Evolutionary conservation across 2,329 filamentous ascomycete species (phyloP), one percentile per base, ranked within the genome.

Genomic region (Colletotrichum musae): DNA sequence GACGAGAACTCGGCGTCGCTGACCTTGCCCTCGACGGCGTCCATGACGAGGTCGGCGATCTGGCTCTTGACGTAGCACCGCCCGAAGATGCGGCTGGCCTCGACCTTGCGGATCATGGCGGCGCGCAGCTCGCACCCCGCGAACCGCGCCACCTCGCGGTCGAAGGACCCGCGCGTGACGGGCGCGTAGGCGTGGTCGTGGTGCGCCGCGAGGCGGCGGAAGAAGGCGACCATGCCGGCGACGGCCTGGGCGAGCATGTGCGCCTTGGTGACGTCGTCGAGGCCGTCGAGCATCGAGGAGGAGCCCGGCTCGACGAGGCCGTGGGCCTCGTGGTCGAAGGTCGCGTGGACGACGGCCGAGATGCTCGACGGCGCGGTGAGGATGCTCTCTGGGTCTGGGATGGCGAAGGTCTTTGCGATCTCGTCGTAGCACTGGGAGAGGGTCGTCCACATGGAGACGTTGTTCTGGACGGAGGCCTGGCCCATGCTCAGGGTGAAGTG

Each of bases 181-280:
- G 71, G 67, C 9, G 51, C 10, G 12, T 58, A 70, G 12, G 50
- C 10, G 12, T 58, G 70, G 2, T 71, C 58, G 10, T 63, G 68
- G 12, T 65, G 58, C n/a, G 51, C 10, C 18, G 64, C 70, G 5
- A 81, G 70, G 6, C 70, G 72, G 32, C 70, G 71, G 58, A 78
- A 77, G 51, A 82, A 56, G 64, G 75, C 58, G 13, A 80, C 75
- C 53, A 79, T 75, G 45, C 78, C 80, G 0, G 78, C 76, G 28
- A 81, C 73, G 59, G 79, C 80, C 68, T 81, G 76, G 16, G 77
- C 74, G 45, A 80, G 78, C 45, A 82, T 72, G 24, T 74, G 74
- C 4, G 76, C 75, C 70, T 76, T 80, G 58, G 77, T 75, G 51
- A 77, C 72, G 47, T 77, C 75, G 62, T 77, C 75, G 45, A 82